Conservation (phyloP, 495 filamentous ascomycete genomes). For the Pseudoneurospora amorphoporcata region DNA sequence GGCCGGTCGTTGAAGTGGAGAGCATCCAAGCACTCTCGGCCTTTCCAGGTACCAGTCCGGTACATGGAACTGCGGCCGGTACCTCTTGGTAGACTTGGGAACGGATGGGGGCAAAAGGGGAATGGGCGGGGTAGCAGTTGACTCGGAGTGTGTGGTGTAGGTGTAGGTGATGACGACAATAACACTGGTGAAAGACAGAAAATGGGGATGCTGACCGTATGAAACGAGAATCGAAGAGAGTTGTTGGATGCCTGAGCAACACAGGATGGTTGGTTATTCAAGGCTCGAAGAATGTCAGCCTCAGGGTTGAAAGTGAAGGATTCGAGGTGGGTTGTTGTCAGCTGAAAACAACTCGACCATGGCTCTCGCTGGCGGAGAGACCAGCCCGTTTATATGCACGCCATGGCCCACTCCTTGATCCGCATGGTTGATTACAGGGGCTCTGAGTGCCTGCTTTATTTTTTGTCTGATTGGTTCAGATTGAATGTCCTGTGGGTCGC, state of each 20-base stretch:
- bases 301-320: not conserved
- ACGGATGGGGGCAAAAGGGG: not conserved
- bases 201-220: not conserved
- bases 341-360: constrained; percentile 4
- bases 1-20: not conserved
- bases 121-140: not conserved
- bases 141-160: not conserved
- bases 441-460: not conserved
- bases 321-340: not conserved
- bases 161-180: not conserved
- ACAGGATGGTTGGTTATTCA: not conserved
- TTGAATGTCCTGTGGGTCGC: not conserved
- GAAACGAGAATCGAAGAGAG: not conserved
- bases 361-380: constrained; percentile 5
- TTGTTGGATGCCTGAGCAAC: not conserved
- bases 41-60: not conserved
- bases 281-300: not conserved
- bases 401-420: constrained; percentile 1
- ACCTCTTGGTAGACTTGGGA: not conserved
- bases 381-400: constrained; percentile 18
- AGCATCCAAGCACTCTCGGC: not conserved
- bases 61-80: not conserved
- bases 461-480: constrained; percentile 9
- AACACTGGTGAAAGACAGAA: not conserved
- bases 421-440: constrained; percentile 9